Conservation (phyloP, 139 green algal species). For the Coccomyxa sp. region DNA sequence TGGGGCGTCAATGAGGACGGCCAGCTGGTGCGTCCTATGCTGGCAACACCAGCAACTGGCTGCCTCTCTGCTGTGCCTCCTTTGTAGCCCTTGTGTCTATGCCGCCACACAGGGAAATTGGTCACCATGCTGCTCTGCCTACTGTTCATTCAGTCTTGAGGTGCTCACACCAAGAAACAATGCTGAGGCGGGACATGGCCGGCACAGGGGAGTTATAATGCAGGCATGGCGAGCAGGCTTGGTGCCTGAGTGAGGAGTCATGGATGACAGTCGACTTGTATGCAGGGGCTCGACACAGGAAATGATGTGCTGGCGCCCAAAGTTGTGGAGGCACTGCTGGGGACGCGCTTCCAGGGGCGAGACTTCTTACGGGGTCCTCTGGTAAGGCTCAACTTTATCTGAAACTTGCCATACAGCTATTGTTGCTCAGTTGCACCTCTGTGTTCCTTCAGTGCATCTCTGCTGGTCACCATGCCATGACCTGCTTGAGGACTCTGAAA, state of each 20-base stretch:
- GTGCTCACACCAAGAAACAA: background rate
- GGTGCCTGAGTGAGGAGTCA: background rate
- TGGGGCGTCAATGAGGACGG: constrained; percentile 84
- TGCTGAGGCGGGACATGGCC: background rate
- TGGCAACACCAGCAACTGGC: background rate
- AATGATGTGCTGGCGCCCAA: constrained; percentile 45
- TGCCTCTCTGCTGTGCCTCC: background rate
- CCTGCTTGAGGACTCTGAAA: no score
- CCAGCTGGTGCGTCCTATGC: constrained; percentile 52
- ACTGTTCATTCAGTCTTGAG: background rate
- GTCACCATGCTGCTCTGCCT: background rate
- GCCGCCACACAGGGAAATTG: background rate
- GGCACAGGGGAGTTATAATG: background rate
- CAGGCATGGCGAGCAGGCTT: background rate
- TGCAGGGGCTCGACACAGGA: constrained; percentile 31
- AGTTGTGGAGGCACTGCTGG: constrained; percentile 77
- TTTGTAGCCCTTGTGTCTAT: no score
- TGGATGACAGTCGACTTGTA: background rate
- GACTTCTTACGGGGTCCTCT: constrained; percentile 30
- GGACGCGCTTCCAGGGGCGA: constrained; percentile 53
- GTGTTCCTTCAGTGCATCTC: background rate
- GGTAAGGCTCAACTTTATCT: constrained; percentile 3
- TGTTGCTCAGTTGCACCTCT: background rate
- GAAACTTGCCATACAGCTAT: background rate
- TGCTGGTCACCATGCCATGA: no score